Base-by-base conservation (phyloP, 805 yeast genomes). In the Wickerhamomyces queroliae region DNA sequence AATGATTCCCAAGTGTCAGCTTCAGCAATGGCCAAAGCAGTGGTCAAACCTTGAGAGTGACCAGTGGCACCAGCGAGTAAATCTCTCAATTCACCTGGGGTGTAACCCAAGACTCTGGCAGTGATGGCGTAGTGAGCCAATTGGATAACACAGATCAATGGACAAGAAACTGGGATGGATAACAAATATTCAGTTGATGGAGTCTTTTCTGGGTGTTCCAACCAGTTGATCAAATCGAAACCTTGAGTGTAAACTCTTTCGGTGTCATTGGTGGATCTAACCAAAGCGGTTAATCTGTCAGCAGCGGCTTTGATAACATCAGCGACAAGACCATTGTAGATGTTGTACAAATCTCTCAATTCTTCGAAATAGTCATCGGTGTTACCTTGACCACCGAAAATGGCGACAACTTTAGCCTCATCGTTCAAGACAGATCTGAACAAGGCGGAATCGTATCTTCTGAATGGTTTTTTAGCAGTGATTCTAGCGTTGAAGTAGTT, bases 381-480 rank as follows among this genome's bases (percentile, higher is more conserved):
- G 70, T 88, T 91, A 66, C 99, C 99, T 71, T 93, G 99, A 57
- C 99, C 99, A 61, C 99, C 99, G 56, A 91, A 93, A 51, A 93
- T 80, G 47, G 97, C 95, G 44, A 75, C 78, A 41, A 90, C 64
- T 44, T 72, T 69, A 33, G 90, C 86, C 37, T 72, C 64, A 31
- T 71, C 66, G 42, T 71, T 70, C 37, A 68, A 58, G n/a, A 75
- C 76, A 37, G 84, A 78, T 46, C 78, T 71, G 60, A 88, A 73
- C 42, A 91, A 71, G 37, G 83, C 80, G 19, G 80, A 69, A 37
- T 66, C 72, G 46, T 73, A 69, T 47, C 66, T 66, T 55, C 63
- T 62, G 50, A 74, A 67, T 28, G 80, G 74, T 39, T 71, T 61
- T 45, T 69, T 66, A 23, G 72, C 68, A 30, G 72, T 67, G 31